These are phyloP conservation scores for Globisporangium spiculum DNA, from an alignment of 352 stramenopile genomes.

Conservation along the genomic window DNA sequence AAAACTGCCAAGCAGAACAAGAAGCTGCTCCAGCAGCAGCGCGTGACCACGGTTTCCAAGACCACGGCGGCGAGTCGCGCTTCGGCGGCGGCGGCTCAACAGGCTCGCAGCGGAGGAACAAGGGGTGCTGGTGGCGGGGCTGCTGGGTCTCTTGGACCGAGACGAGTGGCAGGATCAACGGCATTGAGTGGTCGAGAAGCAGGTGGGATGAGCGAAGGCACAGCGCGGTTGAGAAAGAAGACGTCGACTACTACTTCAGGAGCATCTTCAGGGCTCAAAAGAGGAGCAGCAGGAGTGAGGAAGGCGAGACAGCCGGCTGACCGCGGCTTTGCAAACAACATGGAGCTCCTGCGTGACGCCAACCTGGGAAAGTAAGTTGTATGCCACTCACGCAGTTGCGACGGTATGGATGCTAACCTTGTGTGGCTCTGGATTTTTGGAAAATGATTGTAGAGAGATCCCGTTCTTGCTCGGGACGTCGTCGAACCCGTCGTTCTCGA, in stretches of 20 bases:
- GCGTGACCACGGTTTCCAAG: conserved; percentile 41
- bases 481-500: conserved; percentile 56
- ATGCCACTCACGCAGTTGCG: too few species aligned
- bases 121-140: not conserved
- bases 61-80: conserved; percentile 61
- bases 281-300: conserved; percentile 14
- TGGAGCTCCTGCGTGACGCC: conserved; percentile 55
- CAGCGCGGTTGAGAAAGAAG: conserved; percentile 10
- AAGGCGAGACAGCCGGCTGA: conserved; percentile 1
- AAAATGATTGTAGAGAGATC: conserved; percentile 34
- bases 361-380: conserved; percentile 56
- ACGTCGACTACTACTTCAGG: not conserved
- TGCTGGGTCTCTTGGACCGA: not conserved
- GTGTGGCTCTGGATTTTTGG: too few species aligned
- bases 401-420: not conserved
- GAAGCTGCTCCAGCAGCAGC: conserved; percentile 49
- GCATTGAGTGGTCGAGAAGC: not conserved
- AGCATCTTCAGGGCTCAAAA: not conserved
- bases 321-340: conserved; percentile 35
- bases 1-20: conserved; percentile 55
- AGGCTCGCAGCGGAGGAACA: not conserved
- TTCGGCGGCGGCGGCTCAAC: conserved; percentile 20
- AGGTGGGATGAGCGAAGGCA: not conserved
- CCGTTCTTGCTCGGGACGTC: conserved; percentile 67
- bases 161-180: not conserved